Evolutionary conservation across 805 yeast genomes (phyloP), one percentile per base, ranked within the genome.

Genomic region (Schwanniomyces pseudopolymorphus): DNA sequence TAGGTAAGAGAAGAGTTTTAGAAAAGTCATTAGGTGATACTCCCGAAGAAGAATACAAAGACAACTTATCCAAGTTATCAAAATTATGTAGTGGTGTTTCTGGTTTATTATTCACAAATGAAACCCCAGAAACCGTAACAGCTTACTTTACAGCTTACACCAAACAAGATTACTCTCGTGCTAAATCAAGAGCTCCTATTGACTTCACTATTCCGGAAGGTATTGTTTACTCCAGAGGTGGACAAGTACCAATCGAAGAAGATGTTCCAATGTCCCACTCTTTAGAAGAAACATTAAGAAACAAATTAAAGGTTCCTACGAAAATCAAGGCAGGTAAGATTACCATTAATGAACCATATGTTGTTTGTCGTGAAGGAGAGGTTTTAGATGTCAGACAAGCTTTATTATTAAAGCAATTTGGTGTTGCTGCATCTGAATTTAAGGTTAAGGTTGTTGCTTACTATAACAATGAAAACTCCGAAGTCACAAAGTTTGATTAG

Each of bases 201-300:
- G 81, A 87, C 42, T 91, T 94, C 69, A 78, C 81, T 4, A 78
- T 94, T 46, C 98, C 99, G 24, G 89, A 77, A 49, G 99, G 99
- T 40, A 78, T 89, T 44, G 85, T 94, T 7, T 91, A 89, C 67
- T 88, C 98, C 17, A 85, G 97, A 64, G 99, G 97, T 59, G 99
- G 99, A 19, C 95, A 89, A 69, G 73, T 91, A 43, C 78, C 96
- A 25, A 70, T 65, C 20, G 97, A 90, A 62, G 98, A 94, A 54
- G 99, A 94, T 67, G 90, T 94, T 17, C 96, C 97, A 57, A 84
- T 94, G 87, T 85, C 95, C 10, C 99, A 94, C 65, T 89, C 98
- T 5, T 78, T 95, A 71, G 99, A 94, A 69, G 89, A 90, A 59
- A 89, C 96, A 35, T 69, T 94, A 61, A 86, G 99, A 76, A 87